These are phyloP conservation scores for Paramecium tetraurelia DNA, from an alignment of 73 alveolate species.

Conservation along the genomic window DNA sequence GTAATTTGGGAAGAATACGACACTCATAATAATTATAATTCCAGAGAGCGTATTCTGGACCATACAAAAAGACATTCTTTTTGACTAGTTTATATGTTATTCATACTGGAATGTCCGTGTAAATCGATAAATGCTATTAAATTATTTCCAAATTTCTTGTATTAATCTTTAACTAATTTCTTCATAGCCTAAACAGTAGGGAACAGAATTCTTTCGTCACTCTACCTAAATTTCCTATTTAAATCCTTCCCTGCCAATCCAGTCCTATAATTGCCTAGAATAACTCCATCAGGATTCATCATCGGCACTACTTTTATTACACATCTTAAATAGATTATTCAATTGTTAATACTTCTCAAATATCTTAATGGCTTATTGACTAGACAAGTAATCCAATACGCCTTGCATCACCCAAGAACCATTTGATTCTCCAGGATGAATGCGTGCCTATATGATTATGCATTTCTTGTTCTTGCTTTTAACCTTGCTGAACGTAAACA, in stretches of 20 bases:
- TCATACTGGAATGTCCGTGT: conserved; percentile 74
- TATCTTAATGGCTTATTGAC: conserved; percentile 76
- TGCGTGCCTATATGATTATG: conserved; percentile 70
- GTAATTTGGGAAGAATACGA: conserved; percentile 43
- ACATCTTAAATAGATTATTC: conserved; percentile 64
- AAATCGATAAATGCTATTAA: conserved; percentile 70
- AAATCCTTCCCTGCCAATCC: conserved; percentile 85
- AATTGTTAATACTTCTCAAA: conserved; percentile 63
- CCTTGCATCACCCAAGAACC: conserved; percentile 83
- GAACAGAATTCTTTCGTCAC: conserved; percentile 79
- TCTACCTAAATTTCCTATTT: conserved; percentile 81
- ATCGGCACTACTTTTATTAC: conserved; percentile 83
- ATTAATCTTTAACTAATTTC: conserved; percentile 63
- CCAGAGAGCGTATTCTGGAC: conserved; percentile 72
- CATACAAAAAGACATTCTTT: conserved; percentile 77
- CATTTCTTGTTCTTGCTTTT: conserved; percentile 68
- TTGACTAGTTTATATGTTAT: conserved; percentile 34
- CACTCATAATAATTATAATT: conserved; percentile 56
- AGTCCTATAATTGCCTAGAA: conserved; percentile 83
- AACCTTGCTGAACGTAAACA: conserved; percentile 71
- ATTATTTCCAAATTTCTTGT: conserved; percentile 33
- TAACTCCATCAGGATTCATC: conserved; percentile 91
- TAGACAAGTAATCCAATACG: conserved; percentile 72
- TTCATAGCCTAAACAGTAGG: conserved; percentile 85
- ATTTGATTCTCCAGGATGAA: conserved; percentile 86